Conservation (phyloP, 805 yeast genomes). For the Clavispora vitiphila region DNA sequence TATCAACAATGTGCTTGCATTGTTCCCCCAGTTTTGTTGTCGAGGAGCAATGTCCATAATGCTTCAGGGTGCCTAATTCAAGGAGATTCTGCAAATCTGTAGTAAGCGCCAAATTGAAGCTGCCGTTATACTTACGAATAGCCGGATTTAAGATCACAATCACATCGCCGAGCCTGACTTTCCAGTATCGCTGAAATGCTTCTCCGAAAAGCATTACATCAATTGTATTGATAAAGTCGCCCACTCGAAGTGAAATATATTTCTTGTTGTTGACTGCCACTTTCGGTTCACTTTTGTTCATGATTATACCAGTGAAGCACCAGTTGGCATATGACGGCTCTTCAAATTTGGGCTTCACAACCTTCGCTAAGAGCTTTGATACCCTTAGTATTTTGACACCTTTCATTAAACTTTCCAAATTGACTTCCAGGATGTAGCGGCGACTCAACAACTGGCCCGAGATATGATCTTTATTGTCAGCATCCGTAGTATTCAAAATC, state of each 20-base stretch:
- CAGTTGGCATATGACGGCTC: conserved; percentile 74
- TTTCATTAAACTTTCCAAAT: conserved; percentile 24
- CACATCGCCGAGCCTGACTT: conserved; percentile 67
- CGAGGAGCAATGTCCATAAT: conserved; percentile 65
- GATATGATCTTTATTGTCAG: conserved; percentile 4
- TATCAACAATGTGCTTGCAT: conserved; percentile 63
- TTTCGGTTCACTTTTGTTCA: conserved; percentile 51
- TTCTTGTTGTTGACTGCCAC: conserved; percentile 40
- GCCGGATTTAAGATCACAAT: conserved; percentile 73
- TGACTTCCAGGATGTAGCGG: conserved; percentile 5
- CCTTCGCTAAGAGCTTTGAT: conserved; percentile 56
- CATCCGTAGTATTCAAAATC: conserved; percentile 1
- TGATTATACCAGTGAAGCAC: conserved; percentile 71
- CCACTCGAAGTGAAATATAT: conserved; percentile 57
- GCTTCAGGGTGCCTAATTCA: conserved; percentile 68
- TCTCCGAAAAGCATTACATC: conserved; percentile 60
- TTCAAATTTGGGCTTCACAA: conserved; percentile 58
- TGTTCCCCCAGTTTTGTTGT: conserved; percentile 40
- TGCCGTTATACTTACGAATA: conserved; percentile 31
- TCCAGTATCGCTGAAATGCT: conserved; percentile 70
- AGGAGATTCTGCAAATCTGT: conserved; percentile 48
- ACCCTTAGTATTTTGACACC: conserved; percentile 54
- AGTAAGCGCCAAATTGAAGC: conserved; percentile 53
- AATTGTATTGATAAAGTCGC: conserved; percentile 61
- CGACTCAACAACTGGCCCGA: conserved; percentile 12